Base-by-base conservation (phyloP, 495 filamentous ascomycete genomes). In the Xylaria intraflava region DNA sequence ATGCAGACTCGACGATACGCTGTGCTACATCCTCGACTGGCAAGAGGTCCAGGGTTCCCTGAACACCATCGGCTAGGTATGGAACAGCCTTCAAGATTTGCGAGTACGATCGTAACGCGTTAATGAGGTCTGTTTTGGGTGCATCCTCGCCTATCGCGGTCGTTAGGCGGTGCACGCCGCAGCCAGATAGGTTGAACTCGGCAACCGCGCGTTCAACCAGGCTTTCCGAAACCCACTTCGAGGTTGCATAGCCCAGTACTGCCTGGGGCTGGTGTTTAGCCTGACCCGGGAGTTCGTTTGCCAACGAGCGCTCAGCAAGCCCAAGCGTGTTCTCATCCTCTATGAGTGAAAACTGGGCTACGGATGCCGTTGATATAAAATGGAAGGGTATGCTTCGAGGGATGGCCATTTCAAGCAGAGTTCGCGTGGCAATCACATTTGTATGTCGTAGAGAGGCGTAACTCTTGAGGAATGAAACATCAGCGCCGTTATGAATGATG, bases 401-500 rank as follows among this genome's bases (percentile, higher is more conserved):
- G 49, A 57, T 51, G 24, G 53, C 33, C 5, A 69, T 41, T 0
- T 53, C 22, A 2, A 41, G 17, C 22, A 71, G 58, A 3, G 52
- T 41, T 2, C 36, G 24, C 14, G 73, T 78, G 0, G 77, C 73
- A 0, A 53, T 49, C 12, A 79, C 61, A 49, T 81, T 83, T 30
- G 63, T 46, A 6, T 55, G 22, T 6, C 67, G 62, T 9, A 81
- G 67, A 0, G 65, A 55, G 7, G 55, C 42, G 59, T 80, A 83
- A 6, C 55, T 58, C 6, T 78, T 72, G 42, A 76, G 62, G 59
- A 72, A 72, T 5, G 75, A 77, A 8, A 72, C 68, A 49, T 76
- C 69, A 0, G 77, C 76, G 9, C 77, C 79, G 51, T 70, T 73
- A 63, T 82, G 78, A 46, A 83, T 72, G 23, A 81, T 61, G 2